Evolutionary conservation across 805 yeast species (phyloP), one percentile per base, ranked within the genome.

Genomic region (Babjeviella inositovora): DNA sequence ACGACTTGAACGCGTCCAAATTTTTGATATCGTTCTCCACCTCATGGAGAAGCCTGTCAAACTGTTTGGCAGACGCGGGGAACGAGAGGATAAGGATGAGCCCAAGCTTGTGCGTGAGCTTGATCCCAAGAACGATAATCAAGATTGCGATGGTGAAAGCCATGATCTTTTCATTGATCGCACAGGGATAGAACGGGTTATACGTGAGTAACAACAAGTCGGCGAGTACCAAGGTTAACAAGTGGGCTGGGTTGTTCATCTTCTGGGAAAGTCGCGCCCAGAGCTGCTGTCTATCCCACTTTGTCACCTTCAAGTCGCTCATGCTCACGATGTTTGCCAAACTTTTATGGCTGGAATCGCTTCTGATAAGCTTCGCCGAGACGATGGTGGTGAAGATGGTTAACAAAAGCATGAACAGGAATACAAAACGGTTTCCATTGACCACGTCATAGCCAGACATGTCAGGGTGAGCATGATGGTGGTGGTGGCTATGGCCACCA

Each of bases 61-160:
- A 53, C 14, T 52, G 53, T 26, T 45, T 45, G 25, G 47, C 53
- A 3, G 57, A 43, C 15, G 46, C 47, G 2, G 79, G 79, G 27
- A 56, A 65, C 8, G 69, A 58, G 13, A 72, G 37, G 15, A 72
- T 38, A 11, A 72, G 45, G 7, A 69, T 57, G 3, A 59, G 61
- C 0, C 74, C 70, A 9, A 71, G 43, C 9, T 55, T 45, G 25
- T 51, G 53, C 6, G 68, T 69, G 25, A 70, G 47, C 21, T 43
- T 48, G 66, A 68, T 62, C 1, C 70, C 71, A 28, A 59, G 54
- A 23, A 48, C 49, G 30, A 63, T 54, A 9, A 65, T 46, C 14
- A 62, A 30, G 1, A 47, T 22, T 0, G 72, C 61, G 8, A 63
- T 61, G 2, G 49, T 30, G 18, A 63, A 37, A 1, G 69, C 54